Conservation (phyloP, 768 basidiomycete species). For the Phaeotremella skinneri region DNA sequence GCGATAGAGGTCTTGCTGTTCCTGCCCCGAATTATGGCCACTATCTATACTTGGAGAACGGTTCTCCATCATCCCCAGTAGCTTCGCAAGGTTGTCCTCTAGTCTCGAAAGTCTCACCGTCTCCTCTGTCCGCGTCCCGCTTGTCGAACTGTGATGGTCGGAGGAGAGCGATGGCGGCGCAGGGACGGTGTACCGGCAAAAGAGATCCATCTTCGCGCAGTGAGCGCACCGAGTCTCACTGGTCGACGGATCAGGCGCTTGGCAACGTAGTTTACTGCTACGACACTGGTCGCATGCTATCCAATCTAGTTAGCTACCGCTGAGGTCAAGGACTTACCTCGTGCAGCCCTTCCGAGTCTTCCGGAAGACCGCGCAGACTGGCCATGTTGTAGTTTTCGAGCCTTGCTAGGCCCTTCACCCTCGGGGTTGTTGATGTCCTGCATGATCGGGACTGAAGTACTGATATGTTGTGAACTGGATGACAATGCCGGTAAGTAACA, state of each 20-base stretch:
- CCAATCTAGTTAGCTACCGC: not conserved
- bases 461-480: too few species aligned
- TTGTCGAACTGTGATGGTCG: not conserved
- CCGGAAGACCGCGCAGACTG: not conserved
- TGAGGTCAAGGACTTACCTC: slow-evolving; percentile 4
- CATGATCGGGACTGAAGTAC: too few species aligned
- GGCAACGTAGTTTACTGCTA: slow-evolving; percentile 13
- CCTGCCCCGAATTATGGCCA: not conserved
- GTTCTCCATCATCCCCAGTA: slow-evolving; percentile 9
- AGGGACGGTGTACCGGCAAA: slow-evolving; percentile 10
- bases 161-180: not conserved
- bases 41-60: not conserved
- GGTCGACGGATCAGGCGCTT: not conserved
- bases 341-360: slow-evolving; percentile 5
- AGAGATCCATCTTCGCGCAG: slow-evolving; percentile 13
- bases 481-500: too few species aligned
- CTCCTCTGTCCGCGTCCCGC: not conserved
- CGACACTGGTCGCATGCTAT: slow-evolving; percentile 17
- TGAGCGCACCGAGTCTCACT: slow-evolving; percentile 9
- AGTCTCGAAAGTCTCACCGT: not conserved
- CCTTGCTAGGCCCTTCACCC: slow-evolving; percentile 2
- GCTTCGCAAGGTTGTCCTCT: slow-evolving; percentile 9
- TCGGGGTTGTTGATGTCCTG: too few species aligned
- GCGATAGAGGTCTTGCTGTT: not conserved
- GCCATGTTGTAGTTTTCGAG: slow-evolving; percentile 1